A percentile compares a stretch with the other conserved stretches of the same genome.
Evolutionary conservation across 225 moss, liverwort and hornwort genomes (phyloP).

Genomic region (Pleurozium schreberi): DNA sequence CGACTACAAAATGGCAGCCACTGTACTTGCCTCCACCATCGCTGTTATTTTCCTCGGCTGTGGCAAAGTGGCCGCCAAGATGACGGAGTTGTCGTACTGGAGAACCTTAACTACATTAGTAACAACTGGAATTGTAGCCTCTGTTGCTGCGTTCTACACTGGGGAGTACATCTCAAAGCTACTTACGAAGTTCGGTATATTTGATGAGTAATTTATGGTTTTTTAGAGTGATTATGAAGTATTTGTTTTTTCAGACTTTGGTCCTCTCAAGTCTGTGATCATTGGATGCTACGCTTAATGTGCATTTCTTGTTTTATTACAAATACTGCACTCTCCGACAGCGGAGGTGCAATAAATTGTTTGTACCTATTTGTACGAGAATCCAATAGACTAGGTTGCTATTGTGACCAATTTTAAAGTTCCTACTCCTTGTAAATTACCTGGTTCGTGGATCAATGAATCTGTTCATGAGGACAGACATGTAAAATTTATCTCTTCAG

Average conservation of each 20-base stretch:
- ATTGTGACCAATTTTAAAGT: background rate
- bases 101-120: conserved; percentile 38
- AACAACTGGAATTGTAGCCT: conserved; percentile 35
- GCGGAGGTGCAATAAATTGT: background rate
- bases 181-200: conserved; percentile 35
- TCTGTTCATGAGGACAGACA: background rate
- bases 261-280: background rate
- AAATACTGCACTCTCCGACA: conserved; percentile 3
- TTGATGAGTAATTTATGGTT: background rate
- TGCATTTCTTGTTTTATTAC: background rate
- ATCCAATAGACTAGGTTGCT: background rate
- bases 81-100: conserved; percentile 27
- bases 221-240: background rate
- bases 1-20: conserved; percentile 61
- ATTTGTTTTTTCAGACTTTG: background rate
- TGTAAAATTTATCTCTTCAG: background rate
- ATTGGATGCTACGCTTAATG: background rate
- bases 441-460: background rate
- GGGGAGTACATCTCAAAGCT: conserved; percentile 42
- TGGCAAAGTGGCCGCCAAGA: conserved; percentile 53
- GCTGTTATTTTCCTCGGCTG: conserved; percentile 53
- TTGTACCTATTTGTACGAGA: background rate
- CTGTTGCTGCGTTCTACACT: conserved; percentile 35
- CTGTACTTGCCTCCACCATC: conserved; percentile 30
- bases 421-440: background rate